Conservation (phyloP, 1,284 basidiomycete genomes). For the Anthracocystis setariae region DNA sequence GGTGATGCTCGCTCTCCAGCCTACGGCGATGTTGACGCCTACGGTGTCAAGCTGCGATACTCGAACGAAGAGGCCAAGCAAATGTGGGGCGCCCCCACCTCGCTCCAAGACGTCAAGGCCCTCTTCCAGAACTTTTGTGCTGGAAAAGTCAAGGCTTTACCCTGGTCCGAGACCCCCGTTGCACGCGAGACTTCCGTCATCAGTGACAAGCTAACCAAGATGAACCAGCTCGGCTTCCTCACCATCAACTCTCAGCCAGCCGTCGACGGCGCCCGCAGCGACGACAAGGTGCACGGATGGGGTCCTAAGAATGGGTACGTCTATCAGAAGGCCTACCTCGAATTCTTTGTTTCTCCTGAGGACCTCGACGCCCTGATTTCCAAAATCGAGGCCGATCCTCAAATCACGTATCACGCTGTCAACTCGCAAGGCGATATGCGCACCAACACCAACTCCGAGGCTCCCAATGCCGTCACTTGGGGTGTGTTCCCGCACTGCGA, state of each 20-base stretch:
- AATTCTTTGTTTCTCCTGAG: slow-evolving; percentile 87
- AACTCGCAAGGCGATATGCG: slow-evolving; percentile 83
- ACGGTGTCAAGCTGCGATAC: slow-evolving; percentile 73
- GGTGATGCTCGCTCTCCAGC: slow-evolving; percentile 96
- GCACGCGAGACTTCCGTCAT: slow-evolving; percentile 88
- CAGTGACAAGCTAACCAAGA: slow-evolving; percentile 78
- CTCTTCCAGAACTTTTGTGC: slow-evolving; percentile 69
- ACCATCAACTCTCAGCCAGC: slow-evolving; percentile 99
- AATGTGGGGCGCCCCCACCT: slow-evolving; percentile 52
- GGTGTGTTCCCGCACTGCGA: slow-evolving; percentile 93
- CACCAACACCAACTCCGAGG: slow-evolving; percentile 90
- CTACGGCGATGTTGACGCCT: slow-evolving; percentile 96
- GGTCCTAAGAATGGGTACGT: slow-evolving; percentile 70
- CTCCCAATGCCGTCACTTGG: slow-evolving; percentile 99
- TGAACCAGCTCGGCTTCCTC: slow-evolving; percentile 87
- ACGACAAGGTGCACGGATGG: slow-evolving; percentile 73
- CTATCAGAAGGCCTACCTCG: slow-evolving; percentile 84
- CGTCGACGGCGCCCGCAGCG: slow-evolving; percentile 81
- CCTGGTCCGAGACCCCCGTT: slow-evolving; percentile 93
- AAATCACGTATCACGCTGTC: slow-evolving; percentile 96
- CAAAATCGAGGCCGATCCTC: slow-evolving; percentile 85
- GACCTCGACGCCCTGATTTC: slow-evolving; percentile 80
- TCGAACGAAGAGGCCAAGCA: slow-evolving; percentile 79
- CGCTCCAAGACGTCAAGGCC: slow-evolving; percentile 59
- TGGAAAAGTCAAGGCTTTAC: slow-evolving; percentile 74